phyloP scores from a whole-genome alignment of 2,329 filamentous ascomycete species.

The Bipolaris sorokiniana region DNA sequence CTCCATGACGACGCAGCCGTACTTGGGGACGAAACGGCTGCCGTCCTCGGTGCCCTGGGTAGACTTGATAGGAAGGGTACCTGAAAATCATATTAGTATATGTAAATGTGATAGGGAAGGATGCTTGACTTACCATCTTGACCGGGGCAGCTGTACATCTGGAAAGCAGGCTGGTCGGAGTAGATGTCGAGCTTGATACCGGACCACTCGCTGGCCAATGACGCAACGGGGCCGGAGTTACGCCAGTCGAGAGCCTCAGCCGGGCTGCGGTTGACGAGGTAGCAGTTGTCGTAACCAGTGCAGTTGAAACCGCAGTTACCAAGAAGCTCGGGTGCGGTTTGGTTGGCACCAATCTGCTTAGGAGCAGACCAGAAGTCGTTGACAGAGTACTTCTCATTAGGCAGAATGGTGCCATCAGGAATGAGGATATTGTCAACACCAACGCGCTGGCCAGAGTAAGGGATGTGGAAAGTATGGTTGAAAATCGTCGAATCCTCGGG shows the following conservation, averaged over 20 bases:
- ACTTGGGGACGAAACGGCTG: slow-evolving; percentile 70
- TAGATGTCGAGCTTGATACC: slow-evolving; percentile 84
- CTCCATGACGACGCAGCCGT: slow-evolving; percentile 88
- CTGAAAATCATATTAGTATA: slow-evolving; percentile 37
- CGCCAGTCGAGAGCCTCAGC: slow-evolving; percentile 69
- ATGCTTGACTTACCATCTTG: slow-evolving; percentile 65
- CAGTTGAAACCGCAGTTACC: slow-evolving; percentile 83
- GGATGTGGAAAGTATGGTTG: slow-evolving; percentile 75
- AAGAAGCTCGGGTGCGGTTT: slow-evolving; percentile 65
- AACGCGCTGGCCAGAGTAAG: slow-evolving; percentile 73
- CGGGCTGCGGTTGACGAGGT: slow-evolving; percentile 67
- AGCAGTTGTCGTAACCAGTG: slow-evolving; percentile 83
- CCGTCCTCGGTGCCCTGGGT: slow-evolving; percentile 70
- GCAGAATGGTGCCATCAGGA: slow-evolving; percentile 65
- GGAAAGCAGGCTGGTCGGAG: slow-evolving; percentile 84
- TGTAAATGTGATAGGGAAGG: not conserved
- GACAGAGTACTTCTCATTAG: slow-evolving; percentile 69
- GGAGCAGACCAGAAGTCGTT: slow-evolving; percentile 84
- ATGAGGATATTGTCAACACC: slow-evolving; percentile 64
- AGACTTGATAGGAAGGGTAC: slow-evolving; percentile 67
- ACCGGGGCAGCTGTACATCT: slow-evolving; percentile 83
- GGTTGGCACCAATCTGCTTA: slow-evolving; percentile 77
- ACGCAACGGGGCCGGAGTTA: slow-evolving; percentile 64
- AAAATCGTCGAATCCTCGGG: slow-evolving; percentile 68
- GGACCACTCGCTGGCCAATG: slow-evolving; percentile 73